phyloP scores from a whole-genome alignment of 768 basidiomycete genomes.

The Phaffia australis region DNA sequence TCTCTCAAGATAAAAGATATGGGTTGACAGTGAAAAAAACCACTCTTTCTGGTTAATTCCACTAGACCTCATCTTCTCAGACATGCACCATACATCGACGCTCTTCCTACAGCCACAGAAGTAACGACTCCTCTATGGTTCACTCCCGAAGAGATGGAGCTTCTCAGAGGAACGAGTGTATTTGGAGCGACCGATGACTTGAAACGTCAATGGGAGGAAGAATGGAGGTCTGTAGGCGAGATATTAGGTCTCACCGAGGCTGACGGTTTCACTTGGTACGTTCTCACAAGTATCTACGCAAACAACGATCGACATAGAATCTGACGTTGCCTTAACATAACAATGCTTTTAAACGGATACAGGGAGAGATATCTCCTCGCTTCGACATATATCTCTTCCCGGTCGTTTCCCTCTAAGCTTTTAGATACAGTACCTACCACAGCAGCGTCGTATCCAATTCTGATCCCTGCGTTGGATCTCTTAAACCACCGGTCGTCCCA shows the following conservation, averaged over 20 bases:
- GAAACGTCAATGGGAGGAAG: conserved; percentile 49
- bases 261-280: conserved; percentile 57
- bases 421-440: conserved; percentile 44
- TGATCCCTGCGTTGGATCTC: conserved; percentile 76
- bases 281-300: neutral
- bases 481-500: conserved; percentile 50
- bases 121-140: conserved; percentile 70
- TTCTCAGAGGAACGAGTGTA: conserved; percentile 68
- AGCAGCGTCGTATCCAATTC: conserved; percentile 52
- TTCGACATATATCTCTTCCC: conserved; percentile 68
- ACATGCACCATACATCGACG: conserved; percentile 52
- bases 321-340: neutral
- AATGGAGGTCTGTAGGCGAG: conserved; percentile 52
- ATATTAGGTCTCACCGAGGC: conserved; percentile 41
- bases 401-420: conserved; percentile 79
- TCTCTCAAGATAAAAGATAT: neutral
- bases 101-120: conserved; percentile 50
- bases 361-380: conserved; percentile 66
- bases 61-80: conserved; percentile 26
- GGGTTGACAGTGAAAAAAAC: conserved; percentile 1
- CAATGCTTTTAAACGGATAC: conserved; percentile 17
- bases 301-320: neutral
- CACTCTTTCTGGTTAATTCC: neutral
- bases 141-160: conserved; percentile 49
- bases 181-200: conserved; percentile 66